Evolutionary conservation across 495 filamentous ascomycete species (phyloP).

Genomic region (Penicillium cosmopolitanum): DNA sequence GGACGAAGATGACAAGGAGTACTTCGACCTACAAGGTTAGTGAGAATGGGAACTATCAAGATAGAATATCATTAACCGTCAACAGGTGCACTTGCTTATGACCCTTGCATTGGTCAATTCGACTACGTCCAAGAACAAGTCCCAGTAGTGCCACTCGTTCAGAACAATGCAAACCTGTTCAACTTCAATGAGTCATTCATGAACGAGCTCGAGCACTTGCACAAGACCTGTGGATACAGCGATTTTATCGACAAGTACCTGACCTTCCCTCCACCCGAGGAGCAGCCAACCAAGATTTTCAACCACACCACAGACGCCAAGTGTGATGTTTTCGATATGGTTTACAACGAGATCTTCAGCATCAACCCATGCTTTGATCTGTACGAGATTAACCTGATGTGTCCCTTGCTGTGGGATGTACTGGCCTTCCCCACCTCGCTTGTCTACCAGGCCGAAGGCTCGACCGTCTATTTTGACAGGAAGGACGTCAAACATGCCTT

Average conservation of each 20-base stretch:
- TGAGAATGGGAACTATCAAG: not conserved
- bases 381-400: slow-evolving; percentile 56
- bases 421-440: slow-evolving; percentile 50
- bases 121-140: slow-evolving; percentile 45
- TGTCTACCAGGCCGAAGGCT: slow-evolving; percentile 42
- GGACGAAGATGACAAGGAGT: slow-evolving; percentile 49
- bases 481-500: slow-evolving; percentile 61
- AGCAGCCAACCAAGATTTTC: slow-evolving; percentile 42
- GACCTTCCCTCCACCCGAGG: slow-evolving; percentile 53
- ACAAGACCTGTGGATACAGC: slow-evolving; percentile 59
- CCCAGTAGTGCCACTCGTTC: slow-evolving; percentile 51
- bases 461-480: slow-evolving; percentile 60
- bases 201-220: slow-evolving; percentile 47
- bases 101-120: slow-evolving; percentile 47
- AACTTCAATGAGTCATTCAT: slow-evolving; percentile 60
- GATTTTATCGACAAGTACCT: slow-evolving; percentile 60
- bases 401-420: slow-evolving; percentile 51
- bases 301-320: slow-evolving; percentile 33
- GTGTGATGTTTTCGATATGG: slow-evolving; percentile 57
- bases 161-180: slow-evolving; percentile 57
- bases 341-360: slow-evolving; percentile 47
- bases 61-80: not conserved
- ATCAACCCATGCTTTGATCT: slow-evolving; percentile 66
- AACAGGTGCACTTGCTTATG: slow-evolving; percentile 44
- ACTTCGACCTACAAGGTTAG: slow-evolving; percentile 52